phyloP scores from a whole-genome alignment of 306 rosid species.

The Ormosia emarginata region DNA sequence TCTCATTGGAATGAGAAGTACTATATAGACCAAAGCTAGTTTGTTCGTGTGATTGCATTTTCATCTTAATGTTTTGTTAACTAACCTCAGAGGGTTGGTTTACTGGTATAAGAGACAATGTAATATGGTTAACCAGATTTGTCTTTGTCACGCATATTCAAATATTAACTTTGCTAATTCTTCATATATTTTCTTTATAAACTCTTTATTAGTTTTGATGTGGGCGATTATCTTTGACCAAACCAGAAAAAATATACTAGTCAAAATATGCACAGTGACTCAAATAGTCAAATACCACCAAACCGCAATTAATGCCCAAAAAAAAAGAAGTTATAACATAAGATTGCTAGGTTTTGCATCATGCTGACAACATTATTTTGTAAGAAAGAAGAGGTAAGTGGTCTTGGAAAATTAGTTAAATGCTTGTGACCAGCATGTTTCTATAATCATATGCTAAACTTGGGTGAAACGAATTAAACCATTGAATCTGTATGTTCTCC shows the following conservation, averaged over 20 bases:
- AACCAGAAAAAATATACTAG: not conserved
- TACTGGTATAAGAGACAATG: too few relatives aligned
- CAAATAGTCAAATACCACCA: constrained; percentile 16
- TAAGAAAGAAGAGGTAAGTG: not conserved
- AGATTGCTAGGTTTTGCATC: not conserved
- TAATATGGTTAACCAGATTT: too few relatives aligned
- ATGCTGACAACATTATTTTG: not conserved
- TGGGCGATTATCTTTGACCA: not conserved
- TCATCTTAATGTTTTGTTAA: not conserved
- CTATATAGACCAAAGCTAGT: too few relatives aligned
- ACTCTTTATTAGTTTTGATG: not conserved
- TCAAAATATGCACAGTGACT: not conserved
- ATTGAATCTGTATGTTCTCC: not conserved
- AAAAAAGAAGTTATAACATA: not conserved
- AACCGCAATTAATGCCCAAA: not conserved
- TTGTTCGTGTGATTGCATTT: too few relatives aligned
- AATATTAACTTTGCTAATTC: too few relatives aligned
- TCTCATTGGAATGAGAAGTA: too few relatives aligned
- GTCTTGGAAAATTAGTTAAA: not conserved
- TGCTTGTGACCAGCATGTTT: constrained; percentile 10
- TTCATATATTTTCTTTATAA: too few relatives aligned
- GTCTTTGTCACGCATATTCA: too few relatives aligned
- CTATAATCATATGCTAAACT: constrained; percentile 16
- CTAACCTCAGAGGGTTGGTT: not conserved
- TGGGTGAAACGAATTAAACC: constrained; percentile 23